Conservation (phyloP, 257 asterid genomes). For the Petunia axillaris region DNA sequence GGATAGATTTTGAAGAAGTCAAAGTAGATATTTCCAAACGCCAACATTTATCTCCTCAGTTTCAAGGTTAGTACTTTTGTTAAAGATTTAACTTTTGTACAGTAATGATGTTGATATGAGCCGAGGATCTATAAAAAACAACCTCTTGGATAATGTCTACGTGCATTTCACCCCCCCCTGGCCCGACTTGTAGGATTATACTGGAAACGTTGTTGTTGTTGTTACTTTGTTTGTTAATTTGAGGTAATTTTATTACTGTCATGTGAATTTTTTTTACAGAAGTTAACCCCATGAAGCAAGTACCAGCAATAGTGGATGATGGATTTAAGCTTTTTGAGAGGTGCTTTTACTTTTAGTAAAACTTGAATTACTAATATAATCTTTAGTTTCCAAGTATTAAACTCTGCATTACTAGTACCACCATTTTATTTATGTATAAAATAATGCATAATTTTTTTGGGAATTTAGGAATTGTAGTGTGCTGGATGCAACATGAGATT, state of each 20-base stretch:
- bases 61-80: constrained; percentile 44
- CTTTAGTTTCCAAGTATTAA: too few species aligned
- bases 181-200: too few species aligned
- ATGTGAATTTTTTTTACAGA: constrained; percentile 41
- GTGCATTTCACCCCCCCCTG: too few species aligned
- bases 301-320: constrained; percentile 90
- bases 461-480: too few species aligned
- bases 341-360: constrained; percentile 44
- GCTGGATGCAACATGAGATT: too few species aligned
- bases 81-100: not conserved
- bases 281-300: constrained; percentile 73
- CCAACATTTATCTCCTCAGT: constrained; percentile 72
- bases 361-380: too few species aligned
- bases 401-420: too few species aligned
- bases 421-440: too few species aligned
- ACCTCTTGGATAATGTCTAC: too few species aligned
- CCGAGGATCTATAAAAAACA: too few species aligned
- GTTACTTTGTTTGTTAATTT: not conserved
- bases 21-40: constrained; percentile 55
- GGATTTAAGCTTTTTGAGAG: constrained; percentile 89
- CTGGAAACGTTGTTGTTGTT: too few species aligned
- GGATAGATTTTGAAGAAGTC: constrained; percentile 85
- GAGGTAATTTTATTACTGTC: not conserved
- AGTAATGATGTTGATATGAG: not conserved
- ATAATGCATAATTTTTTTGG: too few species aligned